Evolutionary conservation across 148 eudicot species (phyloP), one percentile per base, ranked within the genome.

Genomic region (Fallopia convolvulus): DNA sequence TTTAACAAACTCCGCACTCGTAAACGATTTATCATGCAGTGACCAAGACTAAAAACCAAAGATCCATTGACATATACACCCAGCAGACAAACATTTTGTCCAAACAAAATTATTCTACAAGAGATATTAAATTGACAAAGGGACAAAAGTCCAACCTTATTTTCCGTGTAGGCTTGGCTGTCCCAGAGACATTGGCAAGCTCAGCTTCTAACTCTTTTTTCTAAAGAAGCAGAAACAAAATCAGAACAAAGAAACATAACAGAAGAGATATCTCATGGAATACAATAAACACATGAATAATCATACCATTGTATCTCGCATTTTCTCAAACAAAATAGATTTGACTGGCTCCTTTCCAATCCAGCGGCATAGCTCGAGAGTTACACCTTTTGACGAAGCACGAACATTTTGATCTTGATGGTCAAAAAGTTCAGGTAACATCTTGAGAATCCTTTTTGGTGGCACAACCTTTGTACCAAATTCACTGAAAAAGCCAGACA

Each of bases 361-460:
- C 99, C 99, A 96, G 77, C 99, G 99, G 79, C 99, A 96, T 78
- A 96, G 91, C 81, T 96, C 99, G 48, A 96, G 88, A 6, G 99
- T 93, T 78, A 96, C 78, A 63, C 99, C 99, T 93, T 96, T 96
- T 23, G 99, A 90, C n/a, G 93, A 96, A 77, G 99, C 95, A 81
- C 99, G 99, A 7, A 96, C 99, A 91, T 96, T 93, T 86, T 96
- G 98, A 77, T 96, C 99, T 91, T 93, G 99, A 84, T 96, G 99
- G 87, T 93, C 99, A 85, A 96, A 93, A 63, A 96, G 98, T 80
- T 93, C 98, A 61, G 99, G 99, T 81, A 96, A 87, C 99, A 96
- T 96, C 92, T 96, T 96, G 78, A 96, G 90, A 77, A 96, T 88
- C 82, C 99, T 88, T 85, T 96, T 96, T 15, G 99, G 99, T 12